Percentiles rank a stretch among this genome's conserved stretches.
These are phyloP conservation scores for Fomes fomentarius DNA, from an alignment of 1,284 basidiomycete species.

Conservation along the genomic window DNA sequence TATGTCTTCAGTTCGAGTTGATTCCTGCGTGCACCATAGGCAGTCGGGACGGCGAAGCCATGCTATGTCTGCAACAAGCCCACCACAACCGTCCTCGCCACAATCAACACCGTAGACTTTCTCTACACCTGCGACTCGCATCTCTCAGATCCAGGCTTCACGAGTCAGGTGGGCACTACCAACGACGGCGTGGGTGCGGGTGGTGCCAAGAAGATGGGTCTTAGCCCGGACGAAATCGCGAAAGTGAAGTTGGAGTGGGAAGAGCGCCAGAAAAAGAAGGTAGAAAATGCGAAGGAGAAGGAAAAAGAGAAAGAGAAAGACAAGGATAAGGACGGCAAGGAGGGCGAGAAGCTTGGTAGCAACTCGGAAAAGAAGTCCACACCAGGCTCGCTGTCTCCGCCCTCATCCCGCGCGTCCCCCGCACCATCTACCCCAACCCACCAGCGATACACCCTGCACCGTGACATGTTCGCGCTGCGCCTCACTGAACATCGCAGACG, in stretches of 20 bases:
- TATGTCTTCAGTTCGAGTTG: slow-evolving; percentile 8
- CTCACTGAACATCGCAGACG: slow-evolving; percentile 42
- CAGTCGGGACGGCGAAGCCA: slow-evolving; percentile 65
- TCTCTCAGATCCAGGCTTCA: slow-evolving; percentile 72
- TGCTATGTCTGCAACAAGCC: slow-evolving; percentile 78
- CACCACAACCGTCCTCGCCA: slow-evolving; percentile 74
- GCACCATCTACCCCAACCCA: slow-evolving; percentile 32
- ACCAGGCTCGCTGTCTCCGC: slow-evolving; percentile 23
- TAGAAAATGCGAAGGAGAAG: slow-evolving; percentile 57
- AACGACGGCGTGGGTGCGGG: slow-evolving; percentile 36
- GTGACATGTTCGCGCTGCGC: slow-evolving; percentile 44
- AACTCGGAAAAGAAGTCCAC: slow-evolving; percentile 20
- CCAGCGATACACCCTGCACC: slow-evolving; percentile 43
- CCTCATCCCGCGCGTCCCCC: slow-evolving; percentile 21
- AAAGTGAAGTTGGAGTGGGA: slow-evolving; percentile 81
- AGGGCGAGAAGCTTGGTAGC: slow-evolving; percentile 22
- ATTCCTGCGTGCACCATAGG: slow-evolving; percentile 42
- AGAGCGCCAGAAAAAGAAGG: slow-evolving; percentile 57
- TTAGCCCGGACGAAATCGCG: slow-evolving; percentile 70
- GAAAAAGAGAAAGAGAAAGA: slow-evolving; percentile 44
- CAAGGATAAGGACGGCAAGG: slow-evolving; percentile 20
- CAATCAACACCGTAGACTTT: slow-evolving; percentile 75
- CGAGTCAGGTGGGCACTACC: slow-evolving; percentile 51
- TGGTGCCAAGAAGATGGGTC: slow-evolving; percentile 43
- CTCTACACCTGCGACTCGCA: slow-evolving; percentile 73